These are phyloP conservation scores for Aspergillus terreus DNA, from an alignment of 2,329 filamentous ascomycete genomes.

Conservation along the genomic window DNA sequence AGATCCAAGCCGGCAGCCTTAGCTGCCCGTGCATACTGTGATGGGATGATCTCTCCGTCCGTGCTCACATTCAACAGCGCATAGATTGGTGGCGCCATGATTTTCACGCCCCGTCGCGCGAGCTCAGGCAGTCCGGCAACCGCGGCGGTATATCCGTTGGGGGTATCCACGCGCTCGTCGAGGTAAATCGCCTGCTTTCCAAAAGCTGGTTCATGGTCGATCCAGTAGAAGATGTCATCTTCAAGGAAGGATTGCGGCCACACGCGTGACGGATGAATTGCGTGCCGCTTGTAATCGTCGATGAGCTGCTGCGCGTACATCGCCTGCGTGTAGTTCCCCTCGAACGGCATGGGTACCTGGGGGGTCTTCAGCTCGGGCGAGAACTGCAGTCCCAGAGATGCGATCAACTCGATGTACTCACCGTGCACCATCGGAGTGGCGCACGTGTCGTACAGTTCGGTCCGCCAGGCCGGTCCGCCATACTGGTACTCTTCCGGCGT, in stretches of 20 bases:
- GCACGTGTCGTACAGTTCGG: slow-evolving; percentile 14
- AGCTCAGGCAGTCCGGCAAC: slow-evolving; percentile 11
- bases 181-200: slow-evolving; percentile 17
- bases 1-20: slow-evolving; percentile 14
- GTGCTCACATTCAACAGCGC: slow-evolving; percentile 15
- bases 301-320: slow-evolving; percentile 19
- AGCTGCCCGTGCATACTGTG: slow-evolving; percentile 13
- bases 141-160: slow-evolving; percentile 10
- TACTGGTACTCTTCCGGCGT: slow-evolving; percentile 18
- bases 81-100: slow-evolving; percentile 16
- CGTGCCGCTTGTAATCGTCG: slow-evolving; percentile 15
- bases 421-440: slow-evolving; percentile 15
- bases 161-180: slow-evolving; percentile 15
- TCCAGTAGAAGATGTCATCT: slow-evolving; percentile 18
- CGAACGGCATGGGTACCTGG: slow-evolving; percentile 14
- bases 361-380: slow-evolving; percentile 17
- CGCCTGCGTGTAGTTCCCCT: slow-evolving; percentile 16
- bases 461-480: slow-evolving; percentile 15
- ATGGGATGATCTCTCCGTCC: slow-evolving; percentile 16
- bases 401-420: slow-evolving; percentile 15
- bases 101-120: slow-evolving; percentile 11
- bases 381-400: slow-evolving; percentile 16
- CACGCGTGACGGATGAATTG: slow-evolving; percentile 15
- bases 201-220: slow-evolving; percentile 15
- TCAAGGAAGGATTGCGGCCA: slow-evolving; percentile 18